Conservation (phyloP, 2,329 filamentous ascomycete genomes). For the Nothomitra cinnamomea region DNA sequence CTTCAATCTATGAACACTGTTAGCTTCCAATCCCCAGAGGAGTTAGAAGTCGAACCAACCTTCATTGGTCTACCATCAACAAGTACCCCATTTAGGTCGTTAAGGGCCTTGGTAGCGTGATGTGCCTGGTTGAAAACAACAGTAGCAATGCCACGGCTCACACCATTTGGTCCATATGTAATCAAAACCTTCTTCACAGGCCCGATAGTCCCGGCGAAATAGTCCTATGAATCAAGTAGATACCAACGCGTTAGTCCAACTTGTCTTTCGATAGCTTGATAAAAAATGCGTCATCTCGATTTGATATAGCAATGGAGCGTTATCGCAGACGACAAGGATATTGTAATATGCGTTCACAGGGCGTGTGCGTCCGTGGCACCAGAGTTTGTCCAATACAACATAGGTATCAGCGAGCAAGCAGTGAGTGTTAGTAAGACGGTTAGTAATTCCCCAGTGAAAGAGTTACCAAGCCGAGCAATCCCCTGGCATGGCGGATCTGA, state of each 20-base stretch:
- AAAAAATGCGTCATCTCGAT: neutral
- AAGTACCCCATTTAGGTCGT: constrained; percentile 70
- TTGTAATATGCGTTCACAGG: constrained; percentile 6
- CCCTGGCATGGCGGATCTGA: neutral
- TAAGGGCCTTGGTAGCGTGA: constrained; percentile 69
- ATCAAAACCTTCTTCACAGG: constrained; percentile 82
- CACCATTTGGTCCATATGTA: constrained; percentile 81
- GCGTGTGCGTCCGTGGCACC: neutral
- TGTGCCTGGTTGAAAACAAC: constrained; percentile 71
- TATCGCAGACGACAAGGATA: constrained; percentile 14
- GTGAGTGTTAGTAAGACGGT: constrained; percentile 22
- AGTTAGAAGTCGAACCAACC: constrained; percentile 33
- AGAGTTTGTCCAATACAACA: constrained; percentile 12
- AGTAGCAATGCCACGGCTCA: constrained; percentile 81
- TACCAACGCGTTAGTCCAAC: constrained; percentile 26
- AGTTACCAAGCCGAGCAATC: constrained; percentile 1
- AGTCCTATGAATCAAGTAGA: constrained; percentile 53
- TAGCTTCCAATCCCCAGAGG: constrained; percentile 1
- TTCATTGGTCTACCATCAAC: constrained; percentile 86
- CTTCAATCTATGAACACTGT: constrained; percentile 50
- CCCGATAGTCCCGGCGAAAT: constrained; percentile 76
- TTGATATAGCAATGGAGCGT: constrained; percentile 1
- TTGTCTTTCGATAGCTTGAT: constrained; percentile 12
- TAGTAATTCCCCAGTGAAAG: constrained; percentile 21
- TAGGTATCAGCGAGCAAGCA: constrained; percentile 44